Conservation (phyloP, 495 filamentous ascomycete genomes). For the Neurospora sp. region DNA sequence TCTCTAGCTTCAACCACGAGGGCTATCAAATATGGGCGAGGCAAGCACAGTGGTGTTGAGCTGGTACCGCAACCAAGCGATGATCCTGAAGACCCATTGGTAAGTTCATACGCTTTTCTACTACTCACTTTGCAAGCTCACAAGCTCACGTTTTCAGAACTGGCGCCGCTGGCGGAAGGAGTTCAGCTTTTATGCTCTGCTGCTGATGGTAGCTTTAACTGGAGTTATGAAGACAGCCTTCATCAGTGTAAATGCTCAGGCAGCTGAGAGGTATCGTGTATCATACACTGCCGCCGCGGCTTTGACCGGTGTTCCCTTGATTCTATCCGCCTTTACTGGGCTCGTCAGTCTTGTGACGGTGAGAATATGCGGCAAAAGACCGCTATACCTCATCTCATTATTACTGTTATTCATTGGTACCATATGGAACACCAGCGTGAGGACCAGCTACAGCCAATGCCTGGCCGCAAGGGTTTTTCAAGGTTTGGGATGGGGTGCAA, state of each 20-base stretch:
- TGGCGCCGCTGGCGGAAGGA: constrained; percentile 42
- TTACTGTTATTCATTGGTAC: constrained; percentile 34
- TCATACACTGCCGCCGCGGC: constrained; percentile 35
- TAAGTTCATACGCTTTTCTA: constrained; percentile 10
- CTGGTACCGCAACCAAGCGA: constrained; percentile 41
- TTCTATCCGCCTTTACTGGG: constrained; percentile 35
- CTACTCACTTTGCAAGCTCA: background rate
- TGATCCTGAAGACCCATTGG: constrained; percentile 38
- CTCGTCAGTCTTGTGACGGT: constrained; percentile 28
- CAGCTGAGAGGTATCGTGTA: constrained; percentile 28
- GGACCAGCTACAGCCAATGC: constrained; percentile 29
- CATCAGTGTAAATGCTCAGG: constrained; percentile 33
- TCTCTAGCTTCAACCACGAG: constrained; percentile 25
- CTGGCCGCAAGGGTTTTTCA: constrained; percentile 41
- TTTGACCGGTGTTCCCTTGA: constrained; percentile 39
- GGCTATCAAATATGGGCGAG: constrained; percentile 36
- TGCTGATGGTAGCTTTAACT: constrained; percentile 31
- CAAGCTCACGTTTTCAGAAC: constrained; percentile 23
- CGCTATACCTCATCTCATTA: constrained; percentile 33
- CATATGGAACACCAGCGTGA: constrained; percentile 38
- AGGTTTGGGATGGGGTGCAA: constrained; percentile 43
- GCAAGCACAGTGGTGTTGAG: constrained; percentile 32
- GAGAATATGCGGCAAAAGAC: constrained; percentile 37
- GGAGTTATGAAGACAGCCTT: constrained; percentile 42
- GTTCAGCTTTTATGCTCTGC: constrained; percentile 30